Base-by-base conservation (phyloP, 768 basidiomycete species). In the Sutorius australiensis region DNA sequence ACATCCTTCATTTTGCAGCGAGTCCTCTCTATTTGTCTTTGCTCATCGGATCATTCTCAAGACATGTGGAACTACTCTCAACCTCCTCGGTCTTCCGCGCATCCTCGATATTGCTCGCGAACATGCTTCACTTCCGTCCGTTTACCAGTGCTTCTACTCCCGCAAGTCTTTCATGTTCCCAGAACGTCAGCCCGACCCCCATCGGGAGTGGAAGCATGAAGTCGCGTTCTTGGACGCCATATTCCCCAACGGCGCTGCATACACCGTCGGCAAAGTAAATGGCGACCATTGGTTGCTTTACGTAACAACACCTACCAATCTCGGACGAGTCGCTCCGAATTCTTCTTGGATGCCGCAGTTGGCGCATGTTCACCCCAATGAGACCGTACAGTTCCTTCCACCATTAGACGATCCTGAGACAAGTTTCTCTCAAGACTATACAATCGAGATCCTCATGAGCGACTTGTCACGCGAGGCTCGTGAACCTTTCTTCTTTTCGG, bases 91-190 rank as follows among this genome's bases (percentile, higher is more conserved):
- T 12, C 80, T 99, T 46, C 92, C 93, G 19, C 84, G 92, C 53
- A 95, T 99, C 63, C 89, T 99, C 54, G 86, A 93, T 63, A 95
- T 98, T 65, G 97, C 97, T 2, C 77, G 81, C 33, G 73, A 77
- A 7, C 73, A 87, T 36, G 88, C 86, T 11, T 77, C 80, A 46
- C 72, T 92, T 55, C 75, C 75, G 24, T 77, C 80, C 32, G 91
- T 98, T 31, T 82, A 92, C 70, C 83, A 92, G 56, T 93, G 90
- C 72, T 99, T 98, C 77, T 99, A 98, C 75, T 97, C 94, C 38
- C 86, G 95, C 61, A 99, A 98, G 73, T 88, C 89, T 7, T 99
- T 98, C 81, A 98, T 98, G 89, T 99, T 98, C 72, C 97, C 97
- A 8, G 97, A 99, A 69, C 84, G 90, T 21, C 97, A 99, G 67